Conservation (phyloP, 352 stramenopile genomes). For the Globisporangium spinosum region DNA sequence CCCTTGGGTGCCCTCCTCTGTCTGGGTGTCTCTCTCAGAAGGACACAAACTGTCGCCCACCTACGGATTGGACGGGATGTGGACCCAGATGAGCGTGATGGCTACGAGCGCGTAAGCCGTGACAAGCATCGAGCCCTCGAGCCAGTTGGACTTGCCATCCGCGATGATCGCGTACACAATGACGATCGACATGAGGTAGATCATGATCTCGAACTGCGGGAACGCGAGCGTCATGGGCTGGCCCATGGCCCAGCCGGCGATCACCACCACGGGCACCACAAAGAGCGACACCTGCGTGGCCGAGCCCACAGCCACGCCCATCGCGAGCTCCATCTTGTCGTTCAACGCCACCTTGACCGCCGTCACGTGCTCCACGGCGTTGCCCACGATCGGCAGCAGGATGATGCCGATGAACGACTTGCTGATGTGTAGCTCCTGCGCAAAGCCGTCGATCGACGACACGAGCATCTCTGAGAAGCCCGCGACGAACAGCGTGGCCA, state of each 20-base stretch:
- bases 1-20: not conserved
- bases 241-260: slow-evolving; percentile 92
- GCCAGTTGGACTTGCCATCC: slow-evolving; percentile 91
- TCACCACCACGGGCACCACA: slow-evolving; percentile 93
- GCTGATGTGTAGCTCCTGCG: slow-evolving; percentile 55
- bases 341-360: slow-evolving; percentile 96
- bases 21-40: not conserved
- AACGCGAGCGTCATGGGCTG: slow-evolving; percentile 96
- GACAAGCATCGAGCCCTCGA: slow-evolving; percentile 90
- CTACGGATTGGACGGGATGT: slow-evolving; percentile 47
- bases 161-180: slow-evolving; percentile 93
- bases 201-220: slow-evolving; percentile 94
- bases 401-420: slow-evolving; percentile 94
- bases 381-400: slow-evolving; percentile 95
- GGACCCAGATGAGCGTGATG: slow-evolving; percentile 76
- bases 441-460: slow-evolving; percentile 76
- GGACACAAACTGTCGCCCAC: not conserved
- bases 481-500: slow-evolving; percentile 88
- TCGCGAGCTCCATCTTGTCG: slow-evolving; percentile 98
- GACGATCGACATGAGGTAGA: slow-evolving; percentile 95
- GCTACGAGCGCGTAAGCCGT: slow-evolving; percentile 89
- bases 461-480: slow-evolving; percentile 94
- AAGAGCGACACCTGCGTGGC: slow-evolving; percentile 97
- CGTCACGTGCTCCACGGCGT: slow-evolving; percentile 98
- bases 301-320: slow-evolving; percentile 97